Evolutionary conservation across 2,329 filamentous ascomycete genomes (phyloP).

Genomic region (Apiospora phragmitis): DNA sequence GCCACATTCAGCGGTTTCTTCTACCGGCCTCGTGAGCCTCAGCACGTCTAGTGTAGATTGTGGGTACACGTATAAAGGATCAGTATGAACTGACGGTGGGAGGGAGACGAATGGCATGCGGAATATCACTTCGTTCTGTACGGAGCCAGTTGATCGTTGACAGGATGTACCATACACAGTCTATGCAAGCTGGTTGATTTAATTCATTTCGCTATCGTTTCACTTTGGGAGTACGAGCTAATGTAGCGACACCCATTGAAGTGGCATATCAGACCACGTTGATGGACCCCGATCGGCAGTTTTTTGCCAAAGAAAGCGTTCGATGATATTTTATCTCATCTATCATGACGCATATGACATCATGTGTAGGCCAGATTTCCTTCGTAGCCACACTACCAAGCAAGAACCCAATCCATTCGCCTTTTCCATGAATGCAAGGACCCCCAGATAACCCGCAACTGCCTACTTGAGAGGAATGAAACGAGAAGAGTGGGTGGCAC

Average conservation of each 20-base stretch:
- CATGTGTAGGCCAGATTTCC: constrained; percentile 35
- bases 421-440: constrained; percentile 61
- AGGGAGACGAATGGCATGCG: background rate
- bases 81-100: too few relatives aligned
- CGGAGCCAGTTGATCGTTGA: too few relatives aligned
- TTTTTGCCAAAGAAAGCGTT: constrained; percentile 10
- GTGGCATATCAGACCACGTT: background rate
- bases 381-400: constrained; percentile 37
- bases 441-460: constrained; percentile 47
- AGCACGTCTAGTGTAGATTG: too few relatives aligned
- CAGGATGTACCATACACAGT: background rate
- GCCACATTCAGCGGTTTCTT: too few relatives aligned
- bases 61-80: too few relatives aligned
- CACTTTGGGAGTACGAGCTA: background rate
- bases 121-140: too few relatives aligned
- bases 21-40: too few relatives aligned
- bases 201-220: background rate
- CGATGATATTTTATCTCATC: constrained; percentile 38
- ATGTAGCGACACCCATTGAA: background rate
- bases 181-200: background rate
- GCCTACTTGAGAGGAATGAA: constrained; percentile 99
- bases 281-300: background rate
- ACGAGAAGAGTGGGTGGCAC: constrained; percentile 99
- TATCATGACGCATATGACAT: constrained; percentile 44
- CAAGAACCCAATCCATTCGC: constrained; percentile 59